These are phyloP conservation scores for Effrenium voratum DNA, from an alignment of 73 alveolate species.

Conservation along the genomic window DNA sequence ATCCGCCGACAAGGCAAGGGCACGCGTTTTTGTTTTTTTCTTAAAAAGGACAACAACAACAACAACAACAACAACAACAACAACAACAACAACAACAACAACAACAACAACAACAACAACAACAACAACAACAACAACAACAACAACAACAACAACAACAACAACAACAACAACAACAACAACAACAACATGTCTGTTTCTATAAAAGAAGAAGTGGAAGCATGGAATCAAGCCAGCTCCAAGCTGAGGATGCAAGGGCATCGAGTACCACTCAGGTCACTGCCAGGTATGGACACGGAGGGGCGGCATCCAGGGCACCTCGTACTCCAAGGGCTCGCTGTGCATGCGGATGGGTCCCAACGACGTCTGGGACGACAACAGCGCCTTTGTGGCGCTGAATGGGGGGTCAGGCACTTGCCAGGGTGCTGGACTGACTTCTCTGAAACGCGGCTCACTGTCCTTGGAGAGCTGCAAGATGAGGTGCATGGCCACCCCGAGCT, in stretches of 20 bases:
- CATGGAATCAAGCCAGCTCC: too few species aligned
- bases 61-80: too few species aligned
- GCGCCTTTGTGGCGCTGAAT: slow-evolving; percentile 10
- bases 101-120: too few species aligned
- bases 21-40: too few species aligned
- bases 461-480: slow-evolving; percentile 36
- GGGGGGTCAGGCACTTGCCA: slow-evolving; percentile 14
- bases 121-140: too few species aligned
- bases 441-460: background rate
- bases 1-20: too few species aligned
- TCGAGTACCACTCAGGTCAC: background rate
- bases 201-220: too few species aligned
- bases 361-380: slow-evolving; percentile 34
- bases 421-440: slow-evolving; percentile 13
- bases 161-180: too few species aligned
- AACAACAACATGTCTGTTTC: too few species aligned
- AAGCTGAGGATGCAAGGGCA: slow-evolving; percentile 32
- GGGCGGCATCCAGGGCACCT: slow-evolving; percentile 28
- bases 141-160: too few species aligned
- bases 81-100: too few species aligned
- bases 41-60: too few species aligned
- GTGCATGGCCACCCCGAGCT: slow-evolving; percentile 20
- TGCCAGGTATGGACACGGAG: slow-evolving; percentile 51
- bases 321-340: slow-evolving; percentile 19
- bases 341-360: slow-evolving; percentile 17